These are phyloP conservation scores for Barbarea vulgaris DNA, from an alignment of 345 rosid genomes.

Conservation along the genomic window DNA sequence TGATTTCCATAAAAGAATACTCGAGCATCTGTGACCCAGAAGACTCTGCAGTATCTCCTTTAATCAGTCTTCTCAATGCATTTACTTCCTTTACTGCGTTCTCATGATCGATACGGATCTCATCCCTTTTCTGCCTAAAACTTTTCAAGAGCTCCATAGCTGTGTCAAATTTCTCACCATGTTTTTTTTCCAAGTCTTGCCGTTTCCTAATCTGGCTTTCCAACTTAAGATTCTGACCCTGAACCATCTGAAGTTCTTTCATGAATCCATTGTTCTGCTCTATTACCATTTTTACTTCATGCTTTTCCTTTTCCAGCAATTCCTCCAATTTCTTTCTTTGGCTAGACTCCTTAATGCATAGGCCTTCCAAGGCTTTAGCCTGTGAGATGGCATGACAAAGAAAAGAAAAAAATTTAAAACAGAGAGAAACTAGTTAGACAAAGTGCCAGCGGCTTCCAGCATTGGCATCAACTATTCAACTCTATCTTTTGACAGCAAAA, in stretches of 20 bases:
- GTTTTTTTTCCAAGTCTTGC: constrained; percentile 47
- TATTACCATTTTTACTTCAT: constrained; percentile 51
- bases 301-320: constrained; percentile 51
- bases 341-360: constrained; percentile 60
- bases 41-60: constrained; percentile 46
- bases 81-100: constrained; percentile 52
- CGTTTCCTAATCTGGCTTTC: constrained; percentile 58
- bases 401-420: not conserved
- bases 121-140: constrained; percentile 73
- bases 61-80: constrained; percentile 45
- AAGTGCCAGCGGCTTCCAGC: constrained; percentile 5
- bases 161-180: constrained; percentile 78
- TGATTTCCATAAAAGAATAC: constrained; percentile 79
- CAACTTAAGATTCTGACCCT: constrained; percentile 53
- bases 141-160: constrained; percentile 81
- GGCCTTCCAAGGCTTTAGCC: constrained; percentile 68
- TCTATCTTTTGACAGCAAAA: constrained; percentile 7
- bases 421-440: not conserved
- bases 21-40: constrained; percentile 61
- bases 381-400: constrained; percentile 40
- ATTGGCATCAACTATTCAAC: constrained; percentile 1
- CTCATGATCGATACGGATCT: constrained; percentile 57
- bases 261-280: constrained; percentile 48
- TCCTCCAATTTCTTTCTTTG: constrained; percentile 68
- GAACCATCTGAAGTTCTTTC: constrained; percentile 56